Conservation (phyloP, 2,329 filamentous ascomycete genomes). For the Helotiales sp. region DNA sequence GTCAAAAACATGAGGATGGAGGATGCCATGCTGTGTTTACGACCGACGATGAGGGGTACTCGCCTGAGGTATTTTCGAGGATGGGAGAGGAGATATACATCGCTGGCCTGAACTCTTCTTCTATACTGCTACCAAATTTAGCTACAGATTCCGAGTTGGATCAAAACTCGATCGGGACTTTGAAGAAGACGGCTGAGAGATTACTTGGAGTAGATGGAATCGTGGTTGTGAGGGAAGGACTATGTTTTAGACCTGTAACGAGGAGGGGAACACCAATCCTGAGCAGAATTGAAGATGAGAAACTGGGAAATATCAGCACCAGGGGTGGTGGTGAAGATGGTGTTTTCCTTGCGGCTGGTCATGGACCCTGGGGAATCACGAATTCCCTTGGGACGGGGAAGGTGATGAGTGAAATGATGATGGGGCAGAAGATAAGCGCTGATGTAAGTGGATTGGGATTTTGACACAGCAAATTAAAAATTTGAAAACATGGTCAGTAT, state of each 20-base stretch:
- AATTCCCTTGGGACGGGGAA: slow-evolving; percentile 67
- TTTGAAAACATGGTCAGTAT: no score
- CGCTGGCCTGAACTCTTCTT: slow-evolving; percentile 66
- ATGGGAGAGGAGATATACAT: slow-evolving; percentile 69
- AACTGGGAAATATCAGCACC: slow-evolving; percentile 51
- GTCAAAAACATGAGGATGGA: slow-evolving; percentile 42
- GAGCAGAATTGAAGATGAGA: slow-evolving; percentile 53
- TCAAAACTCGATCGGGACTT: slow-evolving; percentile 45
- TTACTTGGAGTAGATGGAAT: slow-evolving; percentile 53
- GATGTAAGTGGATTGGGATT: slow-evolving; percentile 56
- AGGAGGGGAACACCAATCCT: slow-evolving; percentile 64
- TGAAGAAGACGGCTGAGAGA: slow-evolving; percentile 49
- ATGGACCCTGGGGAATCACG: slow-evolving; percentile 75
- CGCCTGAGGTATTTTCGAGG: slow-evolving; percentile 71
- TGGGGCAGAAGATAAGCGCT: slow-evolving; percentile 56
- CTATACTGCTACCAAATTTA: slow-evolving; percentile 58
- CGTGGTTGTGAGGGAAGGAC: slow-evolving; percentile 60
- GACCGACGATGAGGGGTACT: slow-evolving; percentile 58
- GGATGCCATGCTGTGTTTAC: slow-evolving; percentile 70
- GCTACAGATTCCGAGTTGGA: slow-evolving; percentile 52
- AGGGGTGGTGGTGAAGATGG: slow-evolving; percentile 50
- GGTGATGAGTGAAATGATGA: slow-evolving; percentile 69
- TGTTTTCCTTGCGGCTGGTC: slow-evolving; percentile 70
- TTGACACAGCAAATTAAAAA: neutral
- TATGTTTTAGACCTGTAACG: slow-evolving; percentile 75